phyloP scores from a whole-genome alignment of 192 early-diverging fungal species.

The Coemansia sp. region DNA sequence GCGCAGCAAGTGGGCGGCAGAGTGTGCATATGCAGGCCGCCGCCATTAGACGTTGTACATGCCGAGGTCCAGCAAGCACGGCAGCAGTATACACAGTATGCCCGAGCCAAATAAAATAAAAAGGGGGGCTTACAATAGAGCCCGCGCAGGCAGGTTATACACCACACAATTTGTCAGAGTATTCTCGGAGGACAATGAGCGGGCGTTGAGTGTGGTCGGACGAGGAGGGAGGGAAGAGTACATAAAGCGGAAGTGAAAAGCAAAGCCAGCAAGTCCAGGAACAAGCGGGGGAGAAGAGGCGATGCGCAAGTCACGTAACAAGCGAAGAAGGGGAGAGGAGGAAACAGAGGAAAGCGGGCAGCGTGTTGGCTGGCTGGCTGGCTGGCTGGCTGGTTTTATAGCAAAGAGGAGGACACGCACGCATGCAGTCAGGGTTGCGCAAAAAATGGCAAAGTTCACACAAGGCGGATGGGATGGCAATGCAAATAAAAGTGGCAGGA shows the following conservation, averaged over 20 bases:
- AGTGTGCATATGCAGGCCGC: conserved; percentile 7
- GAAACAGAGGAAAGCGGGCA: neutral
- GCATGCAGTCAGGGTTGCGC: neutral
- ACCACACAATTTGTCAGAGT: neutral
- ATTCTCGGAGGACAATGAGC: neutral
- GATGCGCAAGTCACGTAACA: neutral
- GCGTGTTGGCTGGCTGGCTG: neutral
- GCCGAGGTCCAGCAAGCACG: neutral
- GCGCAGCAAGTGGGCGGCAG: neutral
- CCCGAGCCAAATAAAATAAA: conserved; percentile 9
- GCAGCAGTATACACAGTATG: neutral
- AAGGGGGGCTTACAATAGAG: conserved; percentile 6
- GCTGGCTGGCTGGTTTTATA: neutral
- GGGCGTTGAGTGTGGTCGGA: neutral
- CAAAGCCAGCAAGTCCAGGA: conserved; percentile 1
- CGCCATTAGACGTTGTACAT: neutral
- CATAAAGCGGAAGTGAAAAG: neutral
- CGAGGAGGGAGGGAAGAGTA: neutral
- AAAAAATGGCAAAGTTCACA: neutral
- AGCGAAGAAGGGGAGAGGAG: neutral
- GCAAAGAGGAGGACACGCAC: neutral
- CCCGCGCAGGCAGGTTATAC: neutral
- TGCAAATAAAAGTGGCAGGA: neutral
- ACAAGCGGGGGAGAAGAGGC: neutral
- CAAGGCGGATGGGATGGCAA: neutral